Evolutionary conservation across 176 grass and related monocot genomes (phyloP).

Genomic region (Stipa capillata): DNA sequence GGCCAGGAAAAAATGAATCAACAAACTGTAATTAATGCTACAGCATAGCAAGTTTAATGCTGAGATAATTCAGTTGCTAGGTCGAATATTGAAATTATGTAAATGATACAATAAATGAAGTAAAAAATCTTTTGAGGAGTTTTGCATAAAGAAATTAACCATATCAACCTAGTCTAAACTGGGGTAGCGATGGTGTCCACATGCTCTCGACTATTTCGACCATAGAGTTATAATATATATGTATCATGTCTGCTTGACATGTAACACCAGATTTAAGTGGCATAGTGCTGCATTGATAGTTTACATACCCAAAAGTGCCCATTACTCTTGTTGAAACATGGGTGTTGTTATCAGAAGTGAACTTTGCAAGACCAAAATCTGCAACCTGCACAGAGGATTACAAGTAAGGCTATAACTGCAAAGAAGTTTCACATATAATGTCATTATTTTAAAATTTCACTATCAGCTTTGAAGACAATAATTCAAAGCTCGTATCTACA

Average conservation of each 20-base stretch:
- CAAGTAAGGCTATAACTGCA: too few relatives aligned
- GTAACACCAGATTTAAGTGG: neutral
- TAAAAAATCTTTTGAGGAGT: neutral
- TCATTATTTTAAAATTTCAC: neutral
- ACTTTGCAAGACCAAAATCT: constrained; percentile 73
- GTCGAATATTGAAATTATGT: neutral
- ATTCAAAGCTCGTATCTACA: neutral
- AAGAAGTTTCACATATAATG: too few relatives aligned
- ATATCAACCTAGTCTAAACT: neutral
- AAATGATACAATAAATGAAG: neutral
- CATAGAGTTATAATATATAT: neutral
- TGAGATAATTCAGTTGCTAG: neutral
- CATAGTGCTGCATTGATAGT: neutral
- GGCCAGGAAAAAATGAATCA: constrained; percentile 9
- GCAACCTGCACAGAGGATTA: constrained; percentile 38
- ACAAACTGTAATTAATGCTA: neutral
- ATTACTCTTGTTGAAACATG: constrained; percentile 79
- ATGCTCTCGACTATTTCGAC: neutral
- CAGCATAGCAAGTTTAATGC: neutral
- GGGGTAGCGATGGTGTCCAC: neutral
- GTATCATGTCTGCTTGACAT: neutral
- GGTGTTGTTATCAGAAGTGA: constrained; percentile 54
- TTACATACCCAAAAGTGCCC: constrained; percentile 69
- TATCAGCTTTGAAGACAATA: neutral
- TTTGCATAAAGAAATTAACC: neutral